These are phyloP conservation scores for Keithomyces neogunnii DNA, from an alignment of 2,329 filamentous ascomycete species.

Conservation along the genomic window DNA sequence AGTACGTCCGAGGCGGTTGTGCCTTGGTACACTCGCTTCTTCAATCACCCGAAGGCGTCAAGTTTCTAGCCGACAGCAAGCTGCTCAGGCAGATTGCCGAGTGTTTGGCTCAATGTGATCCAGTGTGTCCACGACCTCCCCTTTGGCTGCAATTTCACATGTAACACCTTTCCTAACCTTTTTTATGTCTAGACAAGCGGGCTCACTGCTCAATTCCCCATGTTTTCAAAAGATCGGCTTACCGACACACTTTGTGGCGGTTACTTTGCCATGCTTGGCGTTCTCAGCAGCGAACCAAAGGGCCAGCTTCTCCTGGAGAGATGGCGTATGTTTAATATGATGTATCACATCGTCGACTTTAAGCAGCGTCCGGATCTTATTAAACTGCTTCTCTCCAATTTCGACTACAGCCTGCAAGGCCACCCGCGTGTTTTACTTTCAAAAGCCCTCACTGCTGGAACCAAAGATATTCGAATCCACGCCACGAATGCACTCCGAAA, in stretches of 20 bases:
- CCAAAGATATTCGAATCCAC: slow-evolving; percentile 85
- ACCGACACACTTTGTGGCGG: slow-evolving; percentile 82
- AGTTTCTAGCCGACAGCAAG: slow-evolving; percentile 86
- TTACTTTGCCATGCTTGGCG: slow-evolving; percentile 88
- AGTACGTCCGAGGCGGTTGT: slow-evolving; percentile 86
- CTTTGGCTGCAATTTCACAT: no score
- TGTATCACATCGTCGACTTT: slow-evolving; percentile 94
- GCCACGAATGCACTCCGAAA: slow-evolving; percentile 80
- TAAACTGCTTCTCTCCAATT: slow-evolving; percentile 76
- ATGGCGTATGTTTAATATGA: slow-evolving; percentile 99
- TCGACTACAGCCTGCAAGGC: slow-evolving; percentile 83
- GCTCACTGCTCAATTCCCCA: slow-evolving; percentile 71
- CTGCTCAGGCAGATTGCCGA: slow-evolving; percentile 88
- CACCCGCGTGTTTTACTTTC: slow-evolving; percentile 89
- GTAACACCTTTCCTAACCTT: neutral
- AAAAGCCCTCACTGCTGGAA: slow-evolving; percentile 85
- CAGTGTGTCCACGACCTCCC: slow-evolving; percentile 41
- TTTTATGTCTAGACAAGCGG: slow-evolving; percentile 47
- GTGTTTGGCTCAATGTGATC: slow-evolving; percentile 90
- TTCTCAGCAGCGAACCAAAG: slow-evolving; percentile 71
- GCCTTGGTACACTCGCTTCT: slow-evolving; percentile 79
- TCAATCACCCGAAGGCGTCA: slow-evolving; percentile 75
- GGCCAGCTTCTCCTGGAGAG: slow-evolving; percentile 85
- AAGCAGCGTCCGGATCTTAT: slow-evolving; percentile 88
- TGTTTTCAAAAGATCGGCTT: slow-evolving; percentile 82